These are phyloP conservation scores for Cercis canadensis DNA, from an alignment of 306 rosid genomes.

Conservation along the genomic window DNA sequence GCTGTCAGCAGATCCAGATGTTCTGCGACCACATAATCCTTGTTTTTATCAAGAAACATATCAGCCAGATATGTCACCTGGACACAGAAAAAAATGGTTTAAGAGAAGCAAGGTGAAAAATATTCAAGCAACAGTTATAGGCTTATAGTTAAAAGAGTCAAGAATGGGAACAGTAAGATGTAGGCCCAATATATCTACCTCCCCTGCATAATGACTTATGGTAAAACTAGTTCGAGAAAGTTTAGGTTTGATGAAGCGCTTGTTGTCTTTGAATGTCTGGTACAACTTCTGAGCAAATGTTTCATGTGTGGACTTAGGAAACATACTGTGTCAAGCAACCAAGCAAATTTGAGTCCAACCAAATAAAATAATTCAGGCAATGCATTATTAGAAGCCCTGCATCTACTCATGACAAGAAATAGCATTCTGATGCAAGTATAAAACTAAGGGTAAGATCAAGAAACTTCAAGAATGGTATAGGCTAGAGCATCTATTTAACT, in stretches of 20 bases:
- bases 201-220: conserved; percentile 97
- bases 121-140: conserved; percentile 30
- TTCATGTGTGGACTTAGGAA: conserved; percentile 99
- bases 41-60: conserved; percentile 96
- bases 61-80: conserved; percentile 95
- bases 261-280: conserved; percentile 95
- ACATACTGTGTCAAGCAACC: conserved; percentile 79
- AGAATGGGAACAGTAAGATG: conserved; percentile 36
- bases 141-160: neutral
- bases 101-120: conserved; percentile 26
- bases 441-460: neutral
- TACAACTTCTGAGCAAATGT: conserved; percentile 97
- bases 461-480: conserved; percentile 16
- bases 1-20: conserved; percentile 89
- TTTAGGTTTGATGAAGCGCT: conserved; percentile 97
- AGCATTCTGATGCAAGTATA: conserved; percentile 1
- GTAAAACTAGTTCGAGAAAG: conserved; percentile 97
- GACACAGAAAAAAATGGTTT: conserved; percentile 38
- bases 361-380: conserved; percentile 38
- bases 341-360: conserved; percentile 46
- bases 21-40: conserved; percentile 99
- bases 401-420: conserved; percentile 25
- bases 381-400: conserved; percentile 24
- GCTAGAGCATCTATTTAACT: conserved; percentile 40
- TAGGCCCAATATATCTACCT: conserved; percentile 60